phyloP scores from a whole-genome alignment of 2,329 filamentous ascomycete species.

The Pseudogymnoascus sp. region DNA sequence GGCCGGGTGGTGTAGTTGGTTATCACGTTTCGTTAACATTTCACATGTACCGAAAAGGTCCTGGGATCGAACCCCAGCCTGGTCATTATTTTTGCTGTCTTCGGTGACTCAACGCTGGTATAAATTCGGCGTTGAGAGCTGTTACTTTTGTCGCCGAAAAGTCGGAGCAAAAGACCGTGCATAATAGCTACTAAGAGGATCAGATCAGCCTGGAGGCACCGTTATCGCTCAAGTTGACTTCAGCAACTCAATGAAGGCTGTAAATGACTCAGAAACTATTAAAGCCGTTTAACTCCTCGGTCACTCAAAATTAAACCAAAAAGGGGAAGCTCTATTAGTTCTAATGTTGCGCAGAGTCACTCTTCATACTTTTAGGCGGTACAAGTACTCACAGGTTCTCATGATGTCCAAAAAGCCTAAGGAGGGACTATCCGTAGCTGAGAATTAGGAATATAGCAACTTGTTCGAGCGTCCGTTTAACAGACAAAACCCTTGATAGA shows the following conservation, averaged over 20 bases:
- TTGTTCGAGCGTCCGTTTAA: too few species aligned
- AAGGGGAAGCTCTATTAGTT: neutral
- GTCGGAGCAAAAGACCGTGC: neutral
- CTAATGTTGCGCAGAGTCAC: neutral
- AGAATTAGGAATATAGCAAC: neutral
- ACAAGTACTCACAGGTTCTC: neutral
- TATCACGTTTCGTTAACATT: conserved; percentile 9
- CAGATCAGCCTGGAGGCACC: neutral
- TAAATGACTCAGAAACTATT: neutral
- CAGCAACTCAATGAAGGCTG: neutral
- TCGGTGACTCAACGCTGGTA: neutral
- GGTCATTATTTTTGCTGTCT: neutral
- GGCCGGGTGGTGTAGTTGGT: conserved; percentile 8
- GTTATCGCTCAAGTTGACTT: neutral
- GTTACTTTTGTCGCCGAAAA: neutral
- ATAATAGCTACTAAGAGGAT: neutral
- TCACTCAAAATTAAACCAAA: neutral
- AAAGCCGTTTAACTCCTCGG: neutral
- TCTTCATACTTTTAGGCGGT: neutral
- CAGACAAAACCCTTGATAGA: too few species aligned
- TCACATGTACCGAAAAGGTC: neutral
- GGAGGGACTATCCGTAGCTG: neutral
- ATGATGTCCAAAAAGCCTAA: neutral
- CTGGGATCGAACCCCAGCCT: conserved; percentile 8
- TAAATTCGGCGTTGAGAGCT: neutral